A percentile compares a stretch with the other conserved stretches of the same genome.
These are phyloP conservation scores for Castanea sativa DNA, from an alignment of 306 rosid genomes.

Conservation along the genomic window DNA sequence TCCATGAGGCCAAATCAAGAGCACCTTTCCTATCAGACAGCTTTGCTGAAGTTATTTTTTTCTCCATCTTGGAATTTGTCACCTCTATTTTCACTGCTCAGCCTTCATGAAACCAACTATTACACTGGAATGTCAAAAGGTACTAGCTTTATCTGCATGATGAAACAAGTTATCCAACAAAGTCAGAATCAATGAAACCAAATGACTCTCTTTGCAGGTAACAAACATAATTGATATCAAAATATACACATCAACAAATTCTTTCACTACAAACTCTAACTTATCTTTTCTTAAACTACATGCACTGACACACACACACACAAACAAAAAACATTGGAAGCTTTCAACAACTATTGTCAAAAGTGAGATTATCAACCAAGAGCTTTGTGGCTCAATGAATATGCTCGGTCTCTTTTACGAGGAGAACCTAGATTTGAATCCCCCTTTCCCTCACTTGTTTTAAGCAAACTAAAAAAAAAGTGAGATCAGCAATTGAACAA, in stretches of 20 bases:
- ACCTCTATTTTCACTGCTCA: slow-evolving; percentile 21
- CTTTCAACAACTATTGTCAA: not conserved
- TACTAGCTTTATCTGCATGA: slow-evolving; percentile 31
- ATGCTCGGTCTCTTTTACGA: too few species aligned
- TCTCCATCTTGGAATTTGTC: slow-evolving; percentile 19
- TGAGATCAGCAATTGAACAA: too few species aligned
- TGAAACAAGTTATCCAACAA: slow-evolving; percentile 21
- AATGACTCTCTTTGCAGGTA: not conserved
- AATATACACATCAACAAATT: not conserved
- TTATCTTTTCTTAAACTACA: not conserved
- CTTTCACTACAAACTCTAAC: not conserved
- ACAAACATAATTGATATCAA: not conserved
- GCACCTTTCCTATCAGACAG: slow-evolving; percentile 53
- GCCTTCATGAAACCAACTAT: slow-evolving; percentile 24
- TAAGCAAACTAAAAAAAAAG: too few species aligned
- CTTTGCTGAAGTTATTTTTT: slow-evolving; percentile 47
- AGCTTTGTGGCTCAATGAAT: too few species aligned
- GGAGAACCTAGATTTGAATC: too few species aligned
- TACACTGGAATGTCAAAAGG: slow-evolving; percentile 11
- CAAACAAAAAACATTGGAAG: not conserved
- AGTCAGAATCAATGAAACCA: slow-evolving; percentile 7
- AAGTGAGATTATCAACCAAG: not conserved
- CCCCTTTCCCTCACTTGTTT: too few species aligned
- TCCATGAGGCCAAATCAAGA: slow-evolving; percentile 69
- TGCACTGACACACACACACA: not conserved